Evolutionary conservation across 2,329 filamentous ascomycete species (phyloP), one percentile per base, ranked within the genome.

Genomic region (Aspergillus novofumigatus): DNA sequence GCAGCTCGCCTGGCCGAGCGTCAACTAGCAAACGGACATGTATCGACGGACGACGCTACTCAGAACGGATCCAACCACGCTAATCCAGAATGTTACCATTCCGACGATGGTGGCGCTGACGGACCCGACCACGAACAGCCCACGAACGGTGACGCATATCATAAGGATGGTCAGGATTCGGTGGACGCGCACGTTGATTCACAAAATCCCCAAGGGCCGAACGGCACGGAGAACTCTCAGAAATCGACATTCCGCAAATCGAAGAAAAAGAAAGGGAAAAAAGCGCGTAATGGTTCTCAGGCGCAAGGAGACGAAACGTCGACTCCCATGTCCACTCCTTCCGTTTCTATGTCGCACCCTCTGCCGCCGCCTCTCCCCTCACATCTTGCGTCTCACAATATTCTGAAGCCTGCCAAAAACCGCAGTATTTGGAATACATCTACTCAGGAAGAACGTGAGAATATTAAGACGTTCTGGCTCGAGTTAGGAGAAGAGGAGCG

Each of bases 401-500:
- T 75, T 8, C 71, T 77, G 53, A 77, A 78, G 59, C 72, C 80
- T 65, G 84, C 85, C 52, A 88, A 88, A 69, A 90, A 94, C 70
- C 92, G 91, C 60, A 72, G 68, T 74, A 96, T 99, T 75, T 99
- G 94, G 94, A 97, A 97, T 71, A 97, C 92, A 2, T 94, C 90
- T 57, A 94, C 91, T 9, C 86, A 91, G 64, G 92, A 97, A 75
- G 94, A 99, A 77, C 89, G 94, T 38, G 92, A 97, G 77, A 89
- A 94, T 53, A 99, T 99, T 72, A 96, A 97, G 77, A 90, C 96
- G 66, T 99, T 97, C 76, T 99, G 94, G 94, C 83, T 99, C 53
- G 92, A 92, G 17, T 77, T 99, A 47, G 91, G 91, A 64, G 94
- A 99, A 74, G 91, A 96, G 41, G 92, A 97, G 73, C 90, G 94